Conservation (phyloP, 2,329 filamentous ascomycete genomes). For the Pyrenochaeta sp. region DNA sequence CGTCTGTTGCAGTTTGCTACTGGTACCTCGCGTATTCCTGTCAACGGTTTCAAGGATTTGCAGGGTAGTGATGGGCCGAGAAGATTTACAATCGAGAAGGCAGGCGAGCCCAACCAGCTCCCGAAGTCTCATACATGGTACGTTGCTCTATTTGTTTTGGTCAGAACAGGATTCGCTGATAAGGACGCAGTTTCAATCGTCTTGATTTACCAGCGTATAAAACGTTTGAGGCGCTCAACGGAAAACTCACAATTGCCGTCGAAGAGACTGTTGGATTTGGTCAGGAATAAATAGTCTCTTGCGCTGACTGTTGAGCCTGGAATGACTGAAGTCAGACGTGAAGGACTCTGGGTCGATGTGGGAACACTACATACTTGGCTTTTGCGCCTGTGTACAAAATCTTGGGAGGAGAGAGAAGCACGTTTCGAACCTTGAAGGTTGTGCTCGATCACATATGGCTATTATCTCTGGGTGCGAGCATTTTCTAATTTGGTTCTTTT, state of each 20-base stretch:
- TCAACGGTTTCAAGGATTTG: conserved; percentile 99
- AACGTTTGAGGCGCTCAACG: conserved; percentile 80
- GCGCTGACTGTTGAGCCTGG: not conserved
- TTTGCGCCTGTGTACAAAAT: not conserved
- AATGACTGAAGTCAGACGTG: not conserved
- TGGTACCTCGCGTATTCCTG: conserved; percentile 95
- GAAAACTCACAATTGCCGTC: conserved; percentile 94
- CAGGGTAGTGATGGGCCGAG: conserved; percentile 96
- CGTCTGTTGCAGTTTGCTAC: conserved; percentile 96
- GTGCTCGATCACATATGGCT: conserved; percentile 5
- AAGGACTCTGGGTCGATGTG: not conserved
- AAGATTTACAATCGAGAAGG: conserved; percentile 97
- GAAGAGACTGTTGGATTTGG: conserved; percentile 99
- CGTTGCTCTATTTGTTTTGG: conserved; percentile 47
- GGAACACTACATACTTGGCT: not conserved
- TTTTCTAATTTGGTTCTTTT: conserved; percentile 12
- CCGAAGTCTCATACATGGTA: conserved; percentile 99
- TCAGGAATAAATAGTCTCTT: conserved; percentile 72
- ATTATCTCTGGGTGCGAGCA: conserved; percentile 3
- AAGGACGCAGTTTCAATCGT: conserved; percentile 82
- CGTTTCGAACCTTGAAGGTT: not conserved
- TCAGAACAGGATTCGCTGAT: conserved; percentile 17
- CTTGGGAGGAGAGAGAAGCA: not conserved
- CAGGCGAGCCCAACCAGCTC: conserved; percentile 86
- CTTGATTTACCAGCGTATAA: conserved; percentile 96